Evolutionary conservation across 2,329 filamentous ascomycete genomes (phyloP), one percentile per base, ranked within the genome.

Genomic region (Sclerotinia minor): DNA sequence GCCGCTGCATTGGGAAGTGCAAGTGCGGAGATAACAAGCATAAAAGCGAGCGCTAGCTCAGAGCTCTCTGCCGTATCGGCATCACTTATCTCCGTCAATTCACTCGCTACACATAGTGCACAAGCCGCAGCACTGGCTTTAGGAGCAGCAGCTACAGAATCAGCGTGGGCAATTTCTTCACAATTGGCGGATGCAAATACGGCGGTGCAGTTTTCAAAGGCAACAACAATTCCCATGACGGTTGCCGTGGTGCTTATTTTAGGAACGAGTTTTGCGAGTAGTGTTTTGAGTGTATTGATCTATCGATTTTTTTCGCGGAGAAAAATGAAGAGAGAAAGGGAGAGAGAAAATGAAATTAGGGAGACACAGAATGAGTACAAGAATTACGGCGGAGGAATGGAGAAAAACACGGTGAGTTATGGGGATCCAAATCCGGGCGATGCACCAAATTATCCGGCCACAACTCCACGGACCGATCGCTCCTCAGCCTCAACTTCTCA

Each of bases 161-260:
- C 54, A 7, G 32, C 54, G 8, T 38, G 45, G 59, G 59, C 59
- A 3, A 50, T 50, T 6, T 50, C 29, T 15, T 53, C 45, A 17
- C 45, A 67, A 11, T 13, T 61, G 9, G 45, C 55, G 2, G 64
- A 53, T 21, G 54, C 55, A 21, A 49, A 2, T 8, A 24, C 21
- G 5, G 64, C 64, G 2, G 55, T 61, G 13, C 32, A 44, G 4
- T 49, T 60, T 15, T 41, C 64, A 6, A 61, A 44, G 8, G 54
- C 55, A 5, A 61, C 41, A 8, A 61, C 44, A 7, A 15, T 67
- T 6, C 64, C 64, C 0, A 35, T 61, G 24, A 61, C 64, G 2
- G 45, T 67, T 15, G 64, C 55, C 4, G 64, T 67, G 13, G 35
- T 67, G 2, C 47, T 67, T 5, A 67, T 67, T 24, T 4, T 67